Base-by-base conservation (phyloP, 129 eudicot genomes). In the Lactuca sativa region DNA sequence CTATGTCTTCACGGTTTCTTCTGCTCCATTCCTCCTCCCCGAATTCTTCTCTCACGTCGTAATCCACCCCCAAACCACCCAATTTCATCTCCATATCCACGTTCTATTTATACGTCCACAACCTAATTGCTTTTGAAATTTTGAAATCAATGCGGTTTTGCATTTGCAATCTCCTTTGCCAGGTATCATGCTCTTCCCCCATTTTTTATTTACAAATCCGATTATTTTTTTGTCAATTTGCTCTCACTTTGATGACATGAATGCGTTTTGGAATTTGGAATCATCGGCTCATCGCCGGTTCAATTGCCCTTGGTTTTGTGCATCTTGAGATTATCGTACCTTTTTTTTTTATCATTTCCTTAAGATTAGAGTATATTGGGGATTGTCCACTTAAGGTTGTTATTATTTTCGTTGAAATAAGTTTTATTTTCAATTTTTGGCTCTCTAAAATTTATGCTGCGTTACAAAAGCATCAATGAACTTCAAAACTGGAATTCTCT, bases 61-160 rank as follows among this genome's bases (percentile, higher is more conserved):
- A 60, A 60, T 60, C 66, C 41, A 13, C 41, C 38, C 66, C 48
- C 48, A 34, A 60, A 60, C 3, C 30, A 60, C 34, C 66, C 18
- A 34, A 14, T 55, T 59, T 55, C 59, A 21, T n/a, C 34, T 2
- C 30, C 67, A 34, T 12, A n/a, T 47, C 52, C n/a, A 47, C 32
- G 18, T 44, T 36, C 69, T 43, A 9, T 21, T 4, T 68, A 16
- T 41, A 33, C 15, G 6, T 12, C 36, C 25, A 44, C 8, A 72
- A 64, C 34, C 51, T 10, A 5, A 14, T 65, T 14, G 8, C 44
- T 53, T n/a, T 68, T 51, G 38, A 14, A 17, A 7, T 0, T 9
- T 31, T 54, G 30, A 10, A 41, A 48, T 59, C 37, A 78, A 72
- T 72, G 78, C 73, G 52, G 58, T 53, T 66, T 72, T 78, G 74